A percentile compares a stretch with the other conserved stretches of the same genome.
Evolutionary conservation across 1,139 yeast genomes (phyloP).

Genomic region (Scheffersomyces segobiensis): DNA sequence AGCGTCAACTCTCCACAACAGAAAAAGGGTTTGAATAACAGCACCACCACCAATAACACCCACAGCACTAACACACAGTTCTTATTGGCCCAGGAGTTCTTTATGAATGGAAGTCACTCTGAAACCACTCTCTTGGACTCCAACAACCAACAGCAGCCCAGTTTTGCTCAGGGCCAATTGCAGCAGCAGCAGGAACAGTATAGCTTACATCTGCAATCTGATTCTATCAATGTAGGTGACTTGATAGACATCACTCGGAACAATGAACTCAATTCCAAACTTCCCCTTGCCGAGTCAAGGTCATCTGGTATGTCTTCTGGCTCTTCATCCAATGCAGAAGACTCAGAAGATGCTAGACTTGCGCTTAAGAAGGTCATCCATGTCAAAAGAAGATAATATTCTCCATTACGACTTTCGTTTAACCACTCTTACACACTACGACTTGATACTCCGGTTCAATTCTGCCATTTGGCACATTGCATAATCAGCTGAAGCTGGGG

Average conservation of each 20-base stretch:
- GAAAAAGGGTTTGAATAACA: constrained; percentile 16
- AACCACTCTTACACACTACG: not conserved
- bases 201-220: constrained; percentile 4
- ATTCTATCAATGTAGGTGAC: constrained; percentile 21
- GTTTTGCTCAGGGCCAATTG: not conserved
- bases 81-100: constrained; percentile 34
- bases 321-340: constrained; percentile 19
- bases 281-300: not conserved
- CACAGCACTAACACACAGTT: constrained; percentile 13
- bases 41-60: constrained; percentile 10
- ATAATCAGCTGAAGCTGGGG: not conserved
- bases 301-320: not conserved
- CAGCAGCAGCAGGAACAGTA: not conserved
- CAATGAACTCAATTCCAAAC: not conserved
- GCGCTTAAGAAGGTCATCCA: constrained; percentile 44
- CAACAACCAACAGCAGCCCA: not conserved
- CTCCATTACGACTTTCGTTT: not conserved
- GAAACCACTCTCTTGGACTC: not conserved
- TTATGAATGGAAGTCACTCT: constrained; percentile 13
- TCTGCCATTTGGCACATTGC: not conserved
- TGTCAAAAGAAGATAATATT: constrained; percentile 26
- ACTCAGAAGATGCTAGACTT: constrained; percentile 42
- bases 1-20: constrained; percentile 36
- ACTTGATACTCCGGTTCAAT: not conserved
- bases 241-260: constrained; percentile 16